Percentiles rank a stretch among this genome's conserved stretches.
These are phyloP conservation scores for Antarctomyces pellizariae DNA, from an alignment of 495 filamentous ascomycete genomes.

Conservation along the genomic window DNA sequence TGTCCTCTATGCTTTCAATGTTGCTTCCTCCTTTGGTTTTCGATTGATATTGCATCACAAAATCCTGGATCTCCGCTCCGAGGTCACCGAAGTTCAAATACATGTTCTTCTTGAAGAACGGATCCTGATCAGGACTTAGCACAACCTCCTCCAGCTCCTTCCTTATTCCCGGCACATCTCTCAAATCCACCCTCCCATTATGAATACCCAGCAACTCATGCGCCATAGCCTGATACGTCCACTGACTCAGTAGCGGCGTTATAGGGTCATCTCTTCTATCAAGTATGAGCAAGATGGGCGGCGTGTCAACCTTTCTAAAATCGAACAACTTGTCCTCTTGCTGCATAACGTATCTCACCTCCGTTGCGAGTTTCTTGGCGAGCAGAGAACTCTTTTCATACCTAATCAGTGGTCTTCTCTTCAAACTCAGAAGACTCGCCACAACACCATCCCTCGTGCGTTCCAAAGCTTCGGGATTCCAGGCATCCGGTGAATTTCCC, in stretches of 20 bases:
- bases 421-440: constrained; percentile 59
- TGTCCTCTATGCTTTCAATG: constrained; percentile 89
- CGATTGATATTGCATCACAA: constrained; percentile 90
- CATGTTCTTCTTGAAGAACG: constrained; percentile 99
- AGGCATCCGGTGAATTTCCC: constrained; percentile 63
- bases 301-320: constrained; percentile 84
- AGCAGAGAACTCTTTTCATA: constrained; percentile 83
- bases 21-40: constrained; percentile 84
- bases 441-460: constrained; percentile 70
- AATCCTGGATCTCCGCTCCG: constrained; percentile 93
- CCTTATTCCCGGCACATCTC: constrained; percentile 66
- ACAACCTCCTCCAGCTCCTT: constrained; percentile 90
- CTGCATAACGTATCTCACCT: constrained; percentile 75
- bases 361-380: constrained; percentile 78
- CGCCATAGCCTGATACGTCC: constrained; percentile 99
- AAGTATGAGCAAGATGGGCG: constrained; percentile 73
- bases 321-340: constrained; percentile 97
- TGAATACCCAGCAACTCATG: constrained; percentile 85
- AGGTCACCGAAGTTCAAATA: constrained; percentile 96
- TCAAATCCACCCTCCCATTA: constrained; percentile 76
- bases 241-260: constrained; percentile 87
- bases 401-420: constrained; percentile 86
- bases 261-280: constrained; percentile 90
- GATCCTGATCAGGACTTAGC: constrained; percentile 89
- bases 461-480: constrained; percentile 72